Conservation (phyloP, 129 eudicot genomes). For the Glebionis coronaria region DNA sequence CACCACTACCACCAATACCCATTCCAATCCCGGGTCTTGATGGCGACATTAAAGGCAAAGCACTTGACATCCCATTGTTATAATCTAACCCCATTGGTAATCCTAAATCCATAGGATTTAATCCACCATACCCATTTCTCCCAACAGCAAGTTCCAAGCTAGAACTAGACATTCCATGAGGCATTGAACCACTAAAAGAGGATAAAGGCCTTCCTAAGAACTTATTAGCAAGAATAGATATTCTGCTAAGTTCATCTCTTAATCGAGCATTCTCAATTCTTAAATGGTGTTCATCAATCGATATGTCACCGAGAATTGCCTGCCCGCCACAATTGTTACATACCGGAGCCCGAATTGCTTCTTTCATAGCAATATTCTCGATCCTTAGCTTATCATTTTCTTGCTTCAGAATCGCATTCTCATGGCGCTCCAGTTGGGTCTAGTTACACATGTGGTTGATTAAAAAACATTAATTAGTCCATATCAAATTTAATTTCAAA, state of each 20-base stretch:
- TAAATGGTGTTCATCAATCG: constrained; percentile 59
- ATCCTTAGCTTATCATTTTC: constrained; percentile 64
- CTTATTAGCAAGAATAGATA: constrained; percentile 57
- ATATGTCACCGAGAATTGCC: constrained; percentile 64
- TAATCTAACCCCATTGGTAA: constrained; percentile 75
- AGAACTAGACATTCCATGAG: constrained; percentile 37
- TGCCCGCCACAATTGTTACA: constrained; percentile 73
- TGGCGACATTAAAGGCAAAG: constrained; percentile 38
- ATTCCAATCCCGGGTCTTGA: constrained; percentile 33
- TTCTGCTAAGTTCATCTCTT: constrained; percentile 62
- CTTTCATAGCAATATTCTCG: constrained; percentile 74
- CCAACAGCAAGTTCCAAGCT: constrained; percentile 64
- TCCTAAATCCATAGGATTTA: constrained; percentile 42
- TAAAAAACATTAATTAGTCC: neutral
- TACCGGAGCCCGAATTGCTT: constrained; percentile 57
- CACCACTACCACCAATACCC: constrained; percentile 6
- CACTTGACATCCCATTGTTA: constrained; percentile 39
- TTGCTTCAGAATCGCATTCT: constrained; percentile 61
- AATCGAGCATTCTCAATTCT: constrained; percentile 70
- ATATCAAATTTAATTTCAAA: neutral
- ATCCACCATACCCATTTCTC: constrained; percentile 43
- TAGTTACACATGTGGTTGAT: constrained; percentile 21
- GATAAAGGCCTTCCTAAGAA: constrained; percentile 54
- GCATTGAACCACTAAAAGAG: constrained; percentile 29
- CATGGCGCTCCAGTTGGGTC: constrained; percentile 78